Evolutionary conservation across 257 asterid species (phyloP).

Genomic region (Solanum infundibuliforme): DNA sequence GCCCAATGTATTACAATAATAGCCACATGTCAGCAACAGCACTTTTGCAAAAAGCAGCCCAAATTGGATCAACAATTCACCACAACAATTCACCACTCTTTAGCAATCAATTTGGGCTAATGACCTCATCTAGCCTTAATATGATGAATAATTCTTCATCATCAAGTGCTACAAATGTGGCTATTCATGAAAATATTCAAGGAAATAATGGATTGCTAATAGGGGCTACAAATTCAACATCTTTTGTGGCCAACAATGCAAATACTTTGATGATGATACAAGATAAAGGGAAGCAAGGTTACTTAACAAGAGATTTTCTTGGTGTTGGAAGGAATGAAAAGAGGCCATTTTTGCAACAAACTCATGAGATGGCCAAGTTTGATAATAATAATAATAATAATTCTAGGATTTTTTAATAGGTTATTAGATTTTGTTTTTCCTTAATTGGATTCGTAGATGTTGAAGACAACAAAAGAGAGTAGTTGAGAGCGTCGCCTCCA

Average conservation of each 20-base stretch:
- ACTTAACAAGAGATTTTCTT: constrained; percentile 65
- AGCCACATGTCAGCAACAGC: constrained; percentile 73
- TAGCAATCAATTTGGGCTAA: constrained; percentile 39
- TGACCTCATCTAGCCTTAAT: constrained; percentile 29
- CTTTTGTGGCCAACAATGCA: constrained; percentile 2
- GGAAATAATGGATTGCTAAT: constrained; percentile 5
- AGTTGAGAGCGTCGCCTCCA: neutral
- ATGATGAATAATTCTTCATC: neutral
- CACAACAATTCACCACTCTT: constrained; percentile 19
- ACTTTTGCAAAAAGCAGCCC: constrained; percentile 74
- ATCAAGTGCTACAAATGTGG: neutral
- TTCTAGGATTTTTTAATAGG: neutral
- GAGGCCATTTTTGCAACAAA: constrained; percentile 34
- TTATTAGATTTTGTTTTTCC: neutral
- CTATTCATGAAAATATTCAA: neutral
- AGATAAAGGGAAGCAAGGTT: constrained; percentile 9
- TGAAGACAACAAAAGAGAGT: neutral
- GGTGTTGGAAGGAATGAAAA: constrained; percentile 52
- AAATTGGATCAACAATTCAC: constrained; percentile 69
- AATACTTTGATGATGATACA: constrained; percentile 4
- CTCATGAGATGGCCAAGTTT: constrained; percentile 37
- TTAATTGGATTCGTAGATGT: neutral
- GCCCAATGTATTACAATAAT: constrained; percentile 33
- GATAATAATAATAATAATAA: neutral
- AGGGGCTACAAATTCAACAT: constrained; percentile 11